These are phyloP conservation scores for Persicaria maculosa DNA, from an alignment of 148 eudicot genomes.

Conservation along the genomic window DNA sequence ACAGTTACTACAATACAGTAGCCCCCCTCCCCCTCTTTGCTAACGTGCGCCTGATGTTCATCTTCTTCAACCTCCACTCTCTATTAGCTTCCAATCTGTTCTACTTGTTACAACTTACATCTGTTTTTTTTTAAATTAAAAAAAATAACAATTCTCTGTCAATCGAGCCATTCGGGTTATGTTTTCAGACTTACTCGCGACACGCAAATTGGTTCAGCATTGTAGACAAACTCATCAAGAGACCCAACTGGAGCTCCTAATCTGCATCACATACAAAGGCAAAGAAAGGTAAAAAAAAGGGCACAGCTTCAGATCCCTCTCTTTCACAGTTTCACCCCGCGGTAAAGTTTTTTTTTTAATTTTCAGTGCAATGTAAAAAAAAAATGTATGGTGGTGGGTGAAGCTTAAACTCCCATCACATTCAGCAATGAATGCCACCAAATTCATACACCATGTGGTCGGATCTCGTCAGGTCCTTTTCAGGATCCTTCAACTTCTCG, in stretches of 20 bases:
- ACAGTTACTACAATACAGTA: slow-evolving; percentile 27
- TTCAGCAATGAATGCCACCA: slow-evolving; percentile 10
- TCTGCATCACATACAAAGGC: neutral
- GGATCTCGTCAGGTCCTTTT: neutral
- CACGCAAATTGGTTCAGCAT: too few species aligned
- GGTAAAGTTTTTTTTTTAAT: neutral
- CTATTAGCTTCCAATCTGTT: neutral
- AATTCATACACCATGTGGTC: slow-evolving; percentile 4
- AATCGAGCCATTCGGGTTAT: too few species aligned
- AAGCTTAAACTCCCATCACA: slow-evolving; percentile 3
- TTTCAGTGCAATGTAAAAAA: neutral
- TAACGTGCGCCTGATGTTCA: neutral
- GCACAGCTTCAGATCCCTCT: neutral
- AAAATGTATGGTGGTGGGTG: neutral
- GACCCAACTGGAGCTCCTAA: neutral
- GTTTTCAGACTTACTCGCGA: too few species aligned
- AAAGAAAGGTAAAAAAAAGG: neutral
- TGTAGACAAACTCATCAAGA: neutral
- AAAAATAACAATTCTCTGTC: too few species aligned
- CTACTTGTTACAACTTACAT: too few species aligned
- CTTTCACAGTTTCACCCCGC: neutral
- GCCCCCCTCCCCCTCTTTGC: neutral
- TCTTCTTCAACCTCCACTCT: neutral
- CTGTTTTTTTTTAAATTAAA: too few species aligned
- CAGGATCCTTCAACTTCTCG: slow-evolving; percentile 2